Percentiles rank a stretch among this genome's conserved stretches.
Evolutionary conservation across 148 eudicot species (phyloP).

Genomic region (Silene latifolia): DNA sequence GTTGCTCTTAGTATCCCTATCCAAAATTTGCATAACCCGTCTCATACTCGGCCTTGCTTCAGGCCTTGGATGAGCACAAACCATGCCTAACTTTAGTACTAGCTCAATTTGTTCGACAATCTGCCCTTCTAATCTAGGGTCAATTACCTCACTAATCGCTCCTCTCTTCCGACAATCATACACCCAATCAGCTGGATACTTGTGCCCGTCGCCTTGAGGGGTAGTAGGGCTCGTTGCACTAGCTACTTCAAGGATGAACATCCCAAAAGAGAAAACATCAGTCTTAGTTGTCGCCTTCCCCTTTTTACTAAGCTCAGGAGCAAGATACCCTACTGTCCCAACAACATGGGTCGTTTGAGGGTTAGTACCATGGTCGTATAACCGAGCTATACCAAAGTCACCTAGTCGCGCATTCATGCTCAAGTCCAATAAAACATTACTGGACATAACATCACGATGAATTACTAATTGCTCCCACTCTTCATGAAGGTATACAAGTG

Average conservation of each 20-base stretch:
- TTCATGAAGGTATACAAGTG: slow-evolving; percentile 38
- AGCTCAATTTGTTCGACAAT: slow-evolving; percentile 29
- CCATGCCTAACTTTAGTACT: slow-evolving; percentile 35
- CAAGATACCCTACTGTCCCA: slow-evolving; percentile 43
- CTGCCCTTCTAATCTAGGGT: slow-evolving; percentile 26
- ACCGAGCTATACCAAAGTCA: slow-evolving; percentile 43
- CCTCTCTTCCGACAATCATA: slow-evolving; percentile 34
- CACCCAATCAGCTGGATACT: slow-evolving; percentile 22
- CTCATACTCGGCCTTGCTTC: slow-evolving; percentile 39
- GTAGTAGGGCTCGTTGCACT: slow-evolving; percentile 34
- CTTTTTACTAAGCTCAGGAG: slow-evolving; percentile 34
- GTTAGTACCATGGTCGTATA: slow-evolving; percentile 33
- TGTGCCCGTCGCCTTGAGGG: background rate
- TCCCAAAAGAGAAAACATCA: slow-evolving; percentile 39
- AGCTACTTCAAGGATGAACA: slow-evolving; percentile 34
- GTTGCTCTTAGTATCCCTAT: slow-evolving; percentile 1
- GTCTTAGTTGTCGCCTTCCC: slow-evolving; percentile 34
- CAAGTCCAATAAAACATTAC: slow-evolving; percentile 36
- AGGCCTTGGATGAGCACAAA: slow-evolving; percentile 34
- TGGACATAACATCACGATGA: slow-evolving; percentile 38
- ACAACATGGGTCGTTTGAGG: slow-evolving; percentile 34
- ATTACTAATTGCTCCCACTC: slow-evolving; percentile 41
- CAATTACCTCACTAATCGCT: slow-evolving; percentile 26
- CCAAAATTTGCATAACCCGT: slow-evolving; percentile 27
- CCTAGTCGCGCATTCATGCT: slow-evolving; percentile 42